Evolutionary conservation across 495 filamentous ascomycete genomes (phyloP), one percentile per base, ranked within the genome.

Genomic region (Lindgomyces ingoldianus): DNA sequence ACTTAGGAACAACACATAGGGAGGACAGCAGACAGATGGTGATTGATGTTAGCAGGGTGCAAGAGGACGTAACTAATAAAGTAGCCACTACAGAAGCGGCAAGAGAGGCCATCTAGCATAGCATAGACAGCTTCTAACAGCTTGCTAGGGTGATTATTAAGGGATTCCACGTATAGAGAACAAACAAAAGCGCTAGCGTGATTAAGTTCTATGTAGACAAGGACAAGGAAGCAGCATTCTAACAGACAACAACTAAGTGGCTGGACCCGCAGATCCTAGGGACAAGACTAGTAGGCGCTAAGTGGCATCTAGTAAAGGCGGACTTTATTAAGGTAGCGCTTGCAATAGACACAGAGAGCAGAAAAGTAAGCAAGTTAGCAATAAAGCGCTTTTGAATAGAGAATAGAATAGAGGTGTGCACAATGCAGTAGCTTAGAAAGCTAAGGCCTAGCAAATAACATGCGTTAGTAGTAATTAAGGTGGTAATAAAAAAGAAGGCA

Each of bases 401-500:
- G 22, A 48, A 18, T 14, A 24, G 45, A 48, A n/a, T 48, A 48
- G 45, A 48, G 45, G 45, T 24, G n/a, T 48, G 45, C 45, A 48
- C 18, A n/a, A 48, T 48, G 14, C 41, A 42, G 24, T 47, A 22
- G 56, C 36, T 45, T 39, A 49, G 50, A 36, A 14, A 26, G 30
- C 58, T 30, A 39, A 61, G 58, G 26, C 57, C 57, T n/a, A 67
- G 49, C 50, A 30, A 33, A 54, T 57, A 61, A 57, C 64, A 67
- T 45, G 62, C 55, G 18, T 65, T 53, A 36, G 55, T 53, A 36
- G 62, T 65, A 27, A 53, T 60, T 27, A 65, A 65, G 62, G 58
- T 57, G 24, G 62, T 55, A 29, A 65, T 44, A 26, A 65, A 65
- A 29, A 45, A 65, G 29, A 55, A 65, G 1, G 62, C 45, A 45